Percentiles rank a stretch among this genome's conserved stretches.
phyloP scores from a whole-genome alignment of 2,329 filamentous ascomycete species.

The Talaromyces rugulosus region DNA sequence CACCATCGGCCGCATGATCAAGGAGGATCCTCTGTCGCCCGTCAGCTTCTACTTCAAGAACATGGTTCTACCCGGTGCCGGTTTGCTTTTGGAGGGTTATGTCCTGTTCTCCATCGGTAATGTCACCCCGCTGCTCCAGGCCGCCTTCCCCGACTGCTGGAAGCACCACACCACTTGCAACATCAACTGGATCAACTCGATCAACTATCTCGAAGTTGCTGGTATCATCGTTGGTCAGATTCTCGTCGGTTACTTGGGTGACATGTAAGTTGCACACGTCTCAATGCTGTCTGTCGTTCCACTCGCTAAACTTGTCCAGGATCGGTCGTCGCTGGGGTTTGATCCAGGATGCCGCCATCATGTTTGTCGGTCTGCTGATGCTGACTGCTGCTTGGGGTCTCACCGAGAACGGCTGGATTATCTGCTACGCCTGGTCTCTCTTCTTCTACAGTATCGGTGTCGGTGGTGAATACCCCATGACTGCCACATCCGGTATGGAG shows the following conservation, averaged over 20 bases:
- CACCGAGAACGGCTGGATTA: conserved; percentile 88
- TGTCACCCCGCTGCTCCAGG: conserved; percentile 73
- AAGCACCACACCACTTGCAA: conserved; percentile 61
- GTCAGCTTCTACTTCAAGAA: conserved; percentile 84
- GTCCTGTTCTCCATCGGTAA: conserved; percentile 97
- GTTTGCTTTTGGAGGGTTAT: conserved; percentile 87
- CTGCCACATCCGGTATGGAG: conserved; percentile 91
- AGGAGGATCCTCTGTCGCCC: conserved; percentile 78
- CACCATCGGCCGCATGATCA: conserved; percentile 72
- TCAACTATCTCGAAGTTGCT: conserved; percentile 87
- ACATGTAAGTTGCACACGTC: conserved; percentile 47
- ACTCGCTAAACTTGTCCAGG: conserved; percentile 45
- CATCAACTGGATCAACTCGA: conserved; percentile 73
- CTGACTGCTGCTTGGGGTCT: conserved; percentile 86
- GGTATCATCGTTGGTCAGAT: conserved; percentile 96
- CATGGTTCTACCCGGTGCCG: conserved; percentile 87
- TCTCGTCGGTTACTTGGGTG: conserved; percentile 73
- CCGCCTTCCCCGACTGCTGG: conserved; percentile 79
- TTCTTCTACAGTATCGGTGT: conserved; percentile 78
- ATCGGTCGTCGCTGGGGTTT: conserved; percentile 90
- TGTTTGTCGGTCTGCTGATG: conserved; percentile 91
- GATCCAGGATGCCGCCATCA: conserved; percentile 90
- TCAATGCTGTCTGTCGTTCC: neutral
- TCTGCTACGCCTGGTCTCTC: conserved; percentile 91
- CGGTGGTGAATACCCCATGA: conserved; percentile 91